Base-by-base conservation (phyloP, 345 rosid species). In the Turritis glabra region DNA sequence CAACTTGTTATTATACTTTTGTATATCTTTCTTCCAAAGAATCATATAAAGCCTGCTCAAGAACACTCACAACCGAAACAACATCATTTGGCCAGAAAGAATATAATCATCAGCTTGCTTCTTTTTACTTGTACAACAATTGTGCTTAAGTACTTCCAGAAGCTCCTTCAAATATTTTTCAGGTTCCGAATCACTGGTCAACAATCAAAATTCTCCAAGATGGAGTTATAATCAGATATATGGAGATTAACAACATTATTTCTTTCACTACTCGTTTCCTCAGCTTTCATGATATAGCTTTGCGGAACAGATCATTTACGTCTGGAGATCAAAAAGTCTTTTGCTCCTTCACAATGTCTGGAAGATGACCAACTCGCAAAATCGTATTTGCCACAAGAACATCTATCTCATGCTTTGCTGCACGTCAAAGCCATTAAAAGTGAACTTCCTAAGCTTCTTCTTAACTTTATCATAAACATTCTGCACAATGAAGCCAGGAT, bases 401-500 rank as follows among this genome's bases (percentile, higher is more conserved):
- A 61, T 83, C 82, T 26, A 87, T 85, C 55, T 87, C 91, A 25
- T 80, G 76, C 67, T 83, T 71, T 82, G 75, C 21, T 68, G 69
- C 53, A 79, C 76, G 55, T 80, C 83, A 65, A 81, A 85, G 33
- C 74, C 86, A 67, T 77, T 76, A 66, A 79, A 86, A 33, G 79
- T 77, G 35, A 89, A 68, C 56, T 83, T 80, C 78, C 85, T 74
- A 13, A 87, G 80, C 75, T 84, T 89, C 81, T 44, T 75, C 43
- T 81, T 79, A 51, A 68, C 79, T 5, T 72, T 73, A 69, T 87
- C 87, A 63, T 87, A 89, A 60, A 89, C 85, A 56, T 83, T 87
- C 77, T 83, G 93, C 60, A 91, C 97, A 26, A 93, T 84, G 69
- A 91, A 89, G 23, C 96, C 91, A 47, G 92, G 96, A 69, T 88